Conservation (phyloP, 202 grass and related monocot genomes). For the Setaria viridis region DNA sequence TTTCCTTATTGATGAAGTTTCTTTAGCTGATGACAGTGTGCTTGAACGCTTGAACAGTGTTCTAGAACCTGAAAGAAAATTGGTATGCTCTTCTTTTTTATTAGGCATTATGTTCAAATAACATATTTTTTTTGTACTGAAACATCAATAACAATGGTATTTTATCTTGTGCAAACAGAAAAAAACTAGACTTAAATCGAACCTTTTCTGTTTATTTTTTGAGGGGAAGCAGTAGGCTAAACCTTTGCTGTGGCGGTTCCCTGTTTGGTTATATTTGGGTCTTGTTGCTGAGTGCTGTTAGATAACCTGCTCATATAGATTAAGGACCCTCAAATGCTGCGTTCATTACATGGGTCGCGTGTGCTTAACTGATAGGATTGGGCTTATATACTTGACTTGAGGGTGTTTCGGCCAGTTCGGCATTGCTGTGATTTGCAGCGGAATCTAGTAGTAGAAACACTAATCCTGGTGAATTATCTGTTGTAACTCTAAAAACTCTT, state of each 20-base stretch:
- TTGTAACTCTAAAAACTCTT: background rate
- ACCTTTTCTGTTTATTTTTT: constrained; percentile 1
- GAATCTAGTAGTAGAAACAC: background rate
- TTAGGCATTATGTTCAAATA: constrained; percentile 14
- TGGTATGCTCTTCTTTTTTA: constrained; percentile 63
- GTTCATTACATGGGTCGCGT: background rate
- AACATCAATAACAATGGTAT: background rate
- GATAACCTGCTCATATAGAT: background rate
- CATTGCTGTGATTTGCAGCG: background rate
- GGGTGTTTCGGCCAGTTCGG: background rate
- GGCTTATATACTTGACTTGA: background rate
- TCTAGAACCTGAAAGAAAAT: constrained; percentile 95
- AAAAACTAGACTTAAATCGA: background rate
- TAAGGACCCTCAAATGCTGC: background rate
- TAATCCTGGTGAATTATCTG: constrained; percentile 2
- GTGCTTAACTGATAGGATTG: too few relatives aligned
- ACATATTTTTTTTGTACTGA: constrained; percentile 33
- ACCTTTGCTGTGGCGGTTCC: background rate
- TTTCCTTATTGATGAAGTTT: constrained; percentile 96
- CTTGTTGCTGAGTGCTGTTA: background rate
- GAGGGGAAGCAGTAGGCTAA: background rate
- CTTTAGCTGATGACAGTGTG: constrained; percentile 95
- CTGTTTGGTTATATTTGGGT: constrained; percentile 14
- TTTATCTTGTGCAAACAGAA: background rate
- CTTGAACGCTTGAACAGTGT: constrained; percentile 98